Evolutionary conservation across 1,284 basidiomycete genomes (phyloP).

Genomic region (Phellinidium pouzarii): DNA sequence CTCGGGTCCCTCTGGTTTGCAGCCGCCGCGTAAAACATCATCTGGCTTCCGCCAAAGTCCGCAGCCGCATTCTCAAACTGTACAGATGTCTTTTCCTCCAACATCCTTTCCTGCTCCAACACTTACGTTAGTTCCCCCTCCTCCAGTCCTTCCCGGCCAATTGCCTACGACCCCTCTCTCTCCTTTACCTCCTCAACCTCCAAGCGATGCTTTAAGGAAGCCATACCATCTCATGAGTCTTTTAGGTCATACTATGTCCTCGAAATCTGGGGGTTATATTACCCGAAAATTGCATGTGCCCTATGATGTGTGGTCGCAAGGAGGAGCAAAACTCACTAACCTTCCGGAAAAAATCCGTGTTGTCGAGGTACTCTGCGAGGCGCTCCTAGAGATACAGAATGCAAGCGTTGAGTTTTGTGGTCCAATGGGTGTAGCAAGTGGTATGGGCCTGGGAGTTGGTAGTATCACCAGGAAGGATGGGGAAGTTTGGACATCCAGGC

Average conservation of each 20-base stretch:
- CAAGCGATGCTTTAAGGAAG: constrained; percentile 68
- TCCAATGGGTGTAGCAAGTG: constrained; percentile 69
- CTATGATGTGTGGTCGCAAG: constrained; percentile 85
- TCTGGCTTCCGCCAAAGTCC: constrained; percentile 43
- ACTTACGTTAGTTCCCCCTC: constrained; percentile 42
- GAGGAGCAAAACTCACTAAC: constrained; percentile 76
- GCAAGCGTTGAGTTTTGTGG: constrained; percentile 66
- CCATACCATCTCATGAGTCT: constrained; percentile 89
- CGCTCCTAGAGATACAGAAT: constrained; percentile 68
- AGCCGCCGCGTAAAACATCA: constrained; percentile 50
- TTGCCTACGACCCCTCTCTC: constrained; percentile 69
- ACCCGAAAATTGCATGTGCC: constrained; percentile 86
- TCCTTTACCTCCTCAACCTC: constrained; percentile 62
- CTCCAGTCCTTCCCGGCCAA: constrained; percentile 43
- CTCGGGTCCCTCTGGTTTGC: constrained; percentile 22
- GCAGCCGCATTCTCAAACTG: constrained; percentile 41
- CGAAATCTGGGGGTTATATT: constrained; percentile 81
- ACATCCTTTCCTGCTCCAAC: constrained; percentile 24
- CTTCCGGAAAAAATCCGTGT: constrained; percentile 82
- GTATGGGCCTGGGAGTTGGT: constrained; percentile 62
- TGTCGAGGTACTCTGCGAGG: constrained; percentile 69
- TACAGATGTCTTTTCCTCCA: constrained; percentile 35
- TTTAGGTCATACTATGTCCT: constrained; percentile 73
- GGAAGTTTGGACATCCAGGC: constrained; percentile 61
- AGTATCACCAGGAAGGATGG: constrained; percentile 64